Evolutionary conservation across 2,329 filamentous ascomycete genomes (phyloP).

Genomic region (Stagonosporopsis cucurbitacearum): DNA sequence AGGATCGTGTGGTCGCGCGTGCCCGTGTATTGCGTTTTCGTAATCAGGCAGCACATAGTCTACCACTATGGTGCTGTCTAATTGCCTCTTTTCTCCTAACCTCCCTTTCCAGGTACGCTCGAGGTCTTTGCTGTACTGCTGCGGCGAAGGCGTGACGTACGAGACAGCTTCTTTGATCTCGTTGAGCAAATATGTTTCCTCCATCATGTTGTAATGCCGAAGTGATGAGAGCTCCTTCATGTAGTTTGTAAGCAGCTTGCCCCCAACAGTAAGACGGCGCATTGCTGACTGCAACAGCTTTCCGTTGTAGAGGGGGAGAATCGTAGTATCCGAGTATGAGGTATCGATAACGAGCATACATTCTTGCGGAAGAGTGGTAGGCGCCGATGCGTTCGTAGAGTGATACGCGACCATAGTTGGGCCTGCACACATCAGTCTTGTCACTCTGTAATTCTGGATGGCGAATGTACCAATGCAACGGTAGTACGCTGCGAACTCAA

Average conservation of each 20-base stretch:
- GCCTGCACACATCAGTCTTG: constrained; percentile 54
- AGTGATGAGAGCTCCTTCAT: constrained; percentile 87
- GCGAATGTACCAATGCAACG: constrained; percentile 67
- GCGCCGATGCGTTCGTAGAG: constrained; percentile 51
- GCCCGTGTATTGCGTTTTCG: constrained; percentile 67
- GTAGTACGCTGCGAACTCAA: constrained; percentile 86
- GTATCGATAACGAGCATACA: constrained; percentile 88
- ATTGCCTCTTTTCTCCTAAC: constrained; percentile 64
- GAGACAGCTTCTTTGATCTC: constrained; percentile 93
- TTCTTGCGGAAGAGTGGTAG: constrained; percentile 68
- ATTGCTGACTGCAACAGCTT: constrained; percentile 80
- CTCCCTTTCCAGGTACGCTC: constrained; percentile 78
- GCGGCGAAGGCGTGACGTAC: constrained; percentile 73
- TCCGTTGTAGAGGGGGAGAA: constrained; percentile 84
- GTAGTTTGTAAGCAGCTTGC: constrained; percentile 92
- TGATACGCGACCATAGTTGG: constrained; percentile 82
- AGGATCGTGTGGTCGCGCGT: constrained; percentile 79
- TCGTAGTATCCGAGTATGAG: constrained; percentile 89
- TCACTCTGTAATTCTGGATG: not conserved
- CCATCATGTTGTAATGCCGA: constrained; percentile 93
- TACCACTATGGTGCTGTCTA: constrained; percentile 67
- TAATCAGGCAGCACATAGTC: constrained; percentile 94
- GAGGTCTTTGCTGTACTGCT: constrained; percentile 72
- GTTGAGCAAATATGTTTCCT: constrained; percentile 91
- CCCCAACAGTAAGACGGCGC: constrained; percentile 86